Evolutionary conservation across 192 early-diverging fungal species (phyloP).

Genomic region (Podila minutissima): DNA sequence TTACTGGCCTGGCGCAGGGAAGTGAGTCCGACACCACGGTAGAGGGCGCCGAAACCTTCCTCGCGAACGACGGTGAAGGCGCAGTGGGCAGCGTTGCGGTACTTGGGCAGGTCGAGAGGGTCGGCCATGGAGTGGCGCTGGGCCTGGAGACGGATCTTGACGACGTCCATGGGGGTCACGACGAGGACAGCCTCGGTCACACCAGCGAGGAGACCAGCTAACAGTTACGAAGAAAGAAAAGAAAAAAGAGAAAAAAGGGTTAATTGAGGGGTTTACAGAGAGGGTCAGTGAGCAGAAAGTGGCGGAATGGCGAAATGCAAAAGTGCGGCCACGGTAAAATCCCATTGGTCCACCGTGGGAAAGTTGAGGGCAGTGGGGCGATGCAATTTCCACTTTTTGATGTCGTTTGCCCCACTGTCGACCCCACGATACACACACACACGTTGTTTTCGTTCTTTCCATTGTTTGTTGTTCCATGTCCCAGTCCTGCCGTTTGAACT

Average conservation of each 20-base stretch:
- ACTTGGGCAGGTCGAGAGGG: constrained; percentile 96
- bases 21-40: constrained; percentile 95
- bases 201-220: constrained; percentile 93
- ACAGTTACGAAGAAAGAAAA: not conserved
- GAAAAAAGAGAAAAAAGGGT: constrained; percentile 6
- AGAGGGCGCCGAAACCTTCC: constrained; percentile 87
- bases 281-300: not conserved
- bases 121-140: constrained; percentile 96
- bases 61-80: constrained; percentile 92
- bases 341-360: too few relatives aligned
- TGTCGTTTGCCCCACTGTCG: too few relatives aligned
- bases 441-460: not conserved
- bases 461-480: constrained; percentile 6
- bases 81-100: constrained; percentile 93
- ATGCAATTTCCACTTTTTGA: too few relatives aligned
- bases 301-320: constrained; percentile 52
- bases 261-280: constrained; percentile 1
- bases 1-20: constrained; percentile 96
- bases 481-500: not conserved
- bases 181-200: constrained; percentile 93
- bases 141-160: constrained; percentile 98
- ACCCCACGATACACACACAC: too few relatives aligned
- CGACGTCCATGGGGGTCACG: constrained; percentile 98
- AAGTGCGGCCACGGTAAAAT: not conserved
- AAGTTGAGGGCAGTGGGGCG: too few relatives aligned